These are phyloP conservation scores for Triglochin maritima DNA, from an alignment of 106 monocot genomes.

Conservation along the genomic window DNA sequence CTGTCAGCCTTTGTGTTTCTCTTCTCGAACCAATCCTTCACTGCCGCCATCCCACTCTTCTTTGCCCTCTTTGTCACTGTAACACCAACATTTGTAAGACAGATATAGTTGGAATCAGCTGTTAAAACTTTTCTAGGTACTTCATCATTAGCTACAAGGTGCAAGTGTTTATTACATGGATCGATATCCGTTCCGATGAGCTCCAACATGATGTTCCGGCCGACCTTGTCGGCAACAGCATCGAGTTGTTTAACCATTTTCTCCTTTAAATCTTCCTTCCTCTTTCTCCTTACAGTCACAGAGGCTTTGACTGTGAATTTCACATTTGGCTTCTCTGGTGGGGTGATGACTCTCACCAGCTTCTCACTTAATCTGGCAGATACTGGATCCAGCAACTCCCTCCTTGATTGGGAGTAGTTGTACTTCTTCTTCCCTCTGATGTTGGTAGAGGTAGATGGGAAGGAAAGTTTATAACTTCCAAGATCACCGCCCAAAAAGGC, in stretches of 20 bases:
- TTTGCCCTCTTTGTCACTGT: slow-evolving; percentile 40
- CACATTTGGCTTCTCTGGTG: slow-evolving; percentile 9
- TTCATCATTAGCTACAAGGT: background rate
- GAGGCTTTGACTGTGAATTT: slow-evolving; percentile 49
- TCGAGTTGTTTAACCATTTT: slow-evolving; percentile 45
- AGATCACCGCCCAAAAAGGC: background rate
- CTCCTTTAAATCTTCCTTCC: slow-evolving; percentile 60
- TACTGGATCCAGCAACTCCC: background rate
- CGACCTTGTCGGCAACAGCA: slow-evolving; percentile 58
- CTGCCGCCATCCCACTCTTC: slow-evolving; percentile 34
- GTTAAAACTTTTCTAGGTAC: background rate
- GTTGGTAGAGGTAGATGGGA: background rate
- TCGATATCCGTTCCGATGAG: slow-evolving; percentile 64
- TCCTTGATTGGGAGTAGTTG: background rate
- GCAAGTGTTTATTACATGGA: slow-evolving; percentile 20
- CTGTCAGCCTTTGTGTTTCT: slow-evolving; percentile 32
- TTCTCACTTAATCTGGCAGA: slow-evolving; percentile 14
- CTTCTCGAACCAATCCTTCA: slow-evolving; percentile 66
- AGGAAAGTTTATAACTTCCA: background rate
- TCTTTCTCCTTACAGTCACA: slow-evolving; percentile 63
- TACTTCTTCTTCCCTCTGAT: background rate
- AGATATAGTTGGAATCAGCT: background rate
- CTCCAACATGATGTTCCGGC: slow-evolving; percentile 60
- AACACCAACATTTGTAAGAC: background rate
- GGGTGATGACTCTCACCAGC: slow-evolving; percentile 11